Evolutionary conservation across 768 basidiomycete genomes (phyloP).

Genomic region (Zangia roseola): DNA sequence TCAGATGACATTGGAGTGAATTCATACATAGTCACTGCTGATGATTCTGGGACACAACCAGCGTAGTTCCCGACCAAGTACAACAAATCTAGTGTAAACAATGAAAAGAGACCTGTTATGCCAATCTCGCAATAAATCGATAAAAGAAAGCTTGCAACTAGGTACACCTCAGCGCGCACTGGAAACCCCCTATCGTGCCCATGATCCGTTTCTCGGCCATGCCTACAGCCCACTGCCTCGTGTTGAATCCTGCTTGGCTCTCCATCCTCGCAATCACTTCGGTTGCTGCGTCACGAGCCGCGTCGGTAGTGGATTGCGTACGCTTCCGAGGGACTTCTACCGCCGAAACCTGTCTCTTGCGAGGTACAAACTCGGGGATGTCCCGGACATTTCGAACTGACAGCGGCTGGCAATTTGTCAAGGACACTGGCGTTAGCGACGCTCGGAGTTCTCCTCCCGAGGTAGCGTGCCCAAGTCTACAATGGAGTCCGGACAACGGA

Average conservation of each 20-base stretch:
- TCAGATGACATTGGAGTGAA: too few relatives aligned
- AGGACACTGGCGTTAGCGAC: neutral
- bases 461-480: conserved; percentile 10
- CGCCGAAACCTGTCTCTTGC: conserved; percentile 9
- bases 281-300: conserved; percentile 16
- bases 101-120: too few relatives aligned
- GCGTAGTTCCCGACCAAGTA: neutral
- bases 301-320: neutral
- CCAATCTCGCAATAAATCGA: conserved; percentile 21
- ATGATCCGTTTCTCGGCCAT: neutral
- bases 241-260: conserved; percentile 10
- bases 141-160: conserved; percentile 1
- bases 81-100: conserved; percentile 9
- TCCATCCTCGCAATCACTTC: conserved; percentile 26
- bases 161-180: conserved; percentile 4
- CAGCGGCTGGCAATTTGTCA: conserved; percentile 1
- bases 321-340: neutral
- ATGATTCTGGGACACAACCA: too few relatives aligned
- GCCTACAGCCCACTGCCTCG: conserved; percentile 6
- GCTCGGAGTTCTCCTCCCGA: neutral
- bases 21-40: too few relatives aligned
- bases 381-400: conserved; percentile 10
- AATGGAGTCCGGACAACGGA: conserved; percentile 26
- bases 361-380: conserved; percentile 29
- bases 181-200: conserved; percentile 1